Evolutionary conservation across 106 monocot genomes (phyloP), one percentile per base, ranked within the genome.

Genomic region (Agapanthus africanus): DNA sequence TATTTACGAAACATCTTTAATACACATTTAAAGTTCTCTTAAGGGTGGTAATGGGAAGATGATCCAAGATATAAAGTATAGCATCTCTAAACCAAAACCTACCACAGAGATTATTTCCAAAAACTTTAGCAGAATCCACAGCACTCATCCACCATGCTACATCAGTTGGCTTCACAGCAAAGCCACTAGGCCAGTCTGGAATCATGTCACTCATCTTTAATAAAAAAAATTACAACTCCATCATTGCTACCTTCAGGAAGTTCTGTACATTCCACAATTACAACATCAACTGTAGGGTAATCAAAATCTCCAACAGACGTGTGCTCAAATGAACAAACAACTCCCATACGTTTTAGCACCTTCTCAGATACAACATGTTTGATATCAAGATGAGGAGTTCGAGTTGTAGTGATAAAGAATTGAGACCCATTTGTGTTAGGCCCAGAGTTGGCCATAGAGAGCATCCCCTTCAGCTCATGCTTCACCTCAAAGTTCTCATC

Each of bases 281-380:
- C 49, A 54, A 87, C 76, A 82, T 87, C 87, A 54, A 80, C 78
- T 34, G 36, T 78, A 2, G 90, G 90, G 80, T 42, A 73, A 57
- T 93, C 93, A 66, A 71, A 70, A 36, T 87, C 90, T 63, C 78
- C 81, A 61, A 75, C 78, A 26, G 77, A 73, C 63, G 79, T 38
- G 70, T 93, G 89, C 62, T 93, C 93, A 60, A 87, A 52, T 2
- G 93, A 76, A 18, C 93, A 81, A 56, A 93, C 82, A 15, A 93
- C 90, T 28, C 93, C 93, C 90, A 93, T 90, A 22, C 93, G 90
- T 54, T 93, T 93, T 15, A 87, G 50, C 30, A 90, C 90, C 70
- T 76, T 90, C 30, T 82, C 93, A 77, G 90, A 93, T 22, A 93
- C 90, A 71, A 93, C 93, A 76, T 93, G 93, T 36, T 90, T 93